A percentile compares a stretch with the other conserved stretches of the same genome.
phyloP scores from a whole-genome alignment of 179 eudicot species.

The Spinacia oleracea region DNA sequence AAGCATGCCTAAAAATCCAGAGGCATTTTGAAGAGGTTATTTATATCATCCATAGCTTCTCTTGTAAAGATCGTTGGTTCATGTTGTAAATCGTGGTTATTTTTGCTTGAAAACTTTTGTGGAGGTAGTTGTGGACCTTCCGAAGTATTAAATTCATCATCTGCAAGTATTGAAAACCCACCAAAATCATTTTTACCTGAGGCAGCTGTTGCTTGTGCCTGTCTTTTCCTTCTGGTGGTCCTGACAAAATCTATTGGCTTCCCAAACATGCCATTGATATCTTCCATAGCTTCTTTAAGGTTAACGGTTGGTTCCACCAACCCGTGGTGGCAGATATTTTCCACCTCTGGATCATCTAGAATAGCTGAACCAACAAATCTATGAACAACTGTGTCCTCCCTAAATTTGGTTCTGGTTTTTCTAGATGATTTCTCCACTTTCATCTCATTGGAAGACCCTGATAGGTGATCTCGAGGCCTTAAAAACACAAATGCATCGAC shows the following conservation, averaged over 20 bases:
- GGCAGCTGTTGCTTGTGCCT: constrained; percentile 42
- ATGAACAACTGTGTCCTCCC: constrained; percentile 80
- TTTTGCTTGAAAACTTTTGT: constrained; percentile 28
- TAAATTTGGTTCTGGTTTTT: constrained; percentile 34
- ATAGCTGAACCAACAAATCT: constrained; percentile 87
- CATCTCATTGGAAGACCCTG: constrained; percentile 41
- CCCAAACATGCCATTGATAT: constrained; percentile 92
- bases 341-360: constrained; percentile 76
- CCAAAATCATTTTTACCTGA: constrained; percentile 32
- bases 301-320: constrained; percentile 87
- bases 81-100: constrained; percentile 51
- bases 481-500: constrained; percentile 48
- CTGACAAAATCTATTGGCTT: constrained; percentile 90
- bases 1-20: constrained; percentile 54
- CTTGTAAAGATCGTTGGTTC: constrained; percentile 84
- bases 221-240: constrained; percentile 59
- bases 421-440: constrained; percentile 36
- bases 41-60: constrained; percentile 89
- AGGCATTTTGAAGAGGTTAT: constrained; percentile 79
- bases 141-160: constrained; percentile 49
- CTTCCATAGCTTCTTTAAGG: constrained; percentile 90
- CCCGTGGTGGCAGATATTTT: constrained; percentile 94
- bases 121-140: constrained; percentile 31
- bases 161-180: constrained; percentile 74
- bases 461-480: constrained; percentile 46